These are phyloP conservation scores for Hevea brasiliensis DNA, from an alignment of 345 rosid species.

Conservation along the genomic window DNA sequence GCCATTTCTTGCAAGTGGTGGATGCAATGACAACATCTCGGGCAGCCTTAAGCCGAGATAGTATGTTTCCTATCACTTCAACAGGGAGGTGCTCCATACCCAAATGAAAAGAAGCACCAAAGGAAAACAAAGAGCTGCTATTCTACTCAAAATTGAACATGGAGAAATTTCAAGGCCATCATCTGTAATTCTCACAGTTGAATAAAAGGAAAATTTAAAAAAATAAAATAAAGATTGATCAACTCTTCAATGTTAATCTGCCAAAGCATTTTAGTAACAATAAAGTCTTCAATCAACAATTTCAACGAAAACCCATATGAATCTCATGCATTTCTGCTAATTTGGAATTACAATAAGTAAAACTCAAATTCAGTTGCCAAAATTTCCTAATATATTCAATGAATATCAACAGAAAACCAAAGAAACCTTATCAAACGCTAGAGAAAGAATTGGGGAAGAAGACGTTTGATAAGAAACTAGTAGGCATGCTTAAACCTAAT, in stretches of 20 bases:
- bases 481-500: no score
- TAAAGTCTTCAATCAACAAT: neutral
- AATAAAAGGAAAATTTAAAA: neutral
- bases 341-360: neutral
- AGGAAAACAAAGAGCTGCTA: neutral
- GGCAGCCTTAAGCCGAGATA: slow-evolving; percentile 72
- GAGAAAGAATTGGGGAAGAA: no score
- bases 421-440: no score
- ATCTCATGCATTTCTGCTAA: neutral
- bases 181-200: neutral
- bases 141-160: neutral
- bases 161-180: neutral
- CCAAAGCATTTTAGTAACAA: neutral
- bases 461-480: no score
- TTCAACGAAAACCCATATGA: neutral
- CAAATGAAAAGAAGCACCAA: neutral
- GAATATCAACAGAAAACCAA: neutral
- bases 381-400: neutral
- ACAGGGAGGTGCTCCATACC: slow-evolving; percentile 81
- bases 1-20: slow-evolving; percentile 76
- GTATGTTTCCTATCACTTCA: slow-evolving; percentile 85
- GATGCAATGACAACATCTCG: slow-evolving; percentile 84
- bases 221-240: neutral
- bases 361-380: neutral
- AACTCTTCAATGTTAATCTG: neutral